Conservation (phyloP, 164 flowering plant species). For the Nymphaea thermarum region DNA sequence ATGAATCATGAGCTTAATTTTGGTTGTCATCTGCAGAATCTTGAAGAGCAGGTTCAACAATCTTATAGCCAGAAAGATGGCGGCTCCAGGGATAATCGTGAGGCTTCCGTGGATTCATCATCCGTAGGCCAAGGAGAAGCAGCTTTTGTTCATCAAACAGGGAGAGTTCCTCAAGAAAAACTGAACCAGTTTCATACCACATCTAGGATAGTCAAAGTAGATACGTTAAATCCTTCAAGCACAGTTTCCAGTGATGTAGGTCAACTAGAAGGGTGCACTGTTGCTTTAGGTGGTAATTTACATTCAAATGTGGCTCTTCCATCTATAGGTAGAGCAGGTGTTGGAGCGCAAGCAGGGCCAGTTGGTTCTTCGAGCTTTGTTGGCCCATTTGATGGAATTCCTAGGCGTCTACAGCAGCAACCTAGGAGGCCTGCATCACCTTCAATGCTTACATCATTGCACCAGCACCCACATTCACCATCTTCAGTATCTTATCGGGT, state of each 20-base stretch:
- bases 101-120: constrained; percentile 32
- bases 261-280: constrained; percentile 20
- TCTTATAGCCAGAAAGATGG: constrained; percentile 17
- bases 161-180: neutral
- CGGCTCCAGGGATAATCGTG: constrained; percentile 34
- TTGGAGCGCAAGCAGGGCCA: constrained; percentile 3
- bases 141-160: constrained; percentile 14
- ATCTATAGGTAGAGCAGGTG: constrained; percentile 5
- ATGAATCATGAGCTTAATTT: neutral
- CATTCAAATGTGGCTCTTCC: constrained; percentile 2
- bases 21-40: constrained; percentile 27
- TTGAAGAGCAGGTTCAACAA: constrained; percentile 18
- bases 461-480: constrained; percentile 33
- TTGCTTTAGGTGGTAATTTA: constrained; percentile 17
- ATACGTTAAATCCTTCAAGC: constrained; percentile 13
- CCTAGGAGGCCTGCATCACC: constrained; percentile 30
- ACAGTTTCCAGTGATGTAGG: constrained; percentile 12
- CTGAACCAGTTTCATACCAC: neutral
- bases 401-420: constrained; percentile 13
- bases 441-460: constrained; percentile 27
- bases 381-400: constrained; percentile 14
- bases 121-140: constrained; percentile 20
- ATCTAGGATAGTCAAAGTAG: constrained; percentile 17
- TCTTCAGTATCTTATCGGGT: constrained; percentile 3
- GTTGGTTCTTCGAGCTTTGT: constrained; percentile 12